Base-by-base conservation (phyloP, 441 rosid species). In the Eutrema salsugineum region DNA sequence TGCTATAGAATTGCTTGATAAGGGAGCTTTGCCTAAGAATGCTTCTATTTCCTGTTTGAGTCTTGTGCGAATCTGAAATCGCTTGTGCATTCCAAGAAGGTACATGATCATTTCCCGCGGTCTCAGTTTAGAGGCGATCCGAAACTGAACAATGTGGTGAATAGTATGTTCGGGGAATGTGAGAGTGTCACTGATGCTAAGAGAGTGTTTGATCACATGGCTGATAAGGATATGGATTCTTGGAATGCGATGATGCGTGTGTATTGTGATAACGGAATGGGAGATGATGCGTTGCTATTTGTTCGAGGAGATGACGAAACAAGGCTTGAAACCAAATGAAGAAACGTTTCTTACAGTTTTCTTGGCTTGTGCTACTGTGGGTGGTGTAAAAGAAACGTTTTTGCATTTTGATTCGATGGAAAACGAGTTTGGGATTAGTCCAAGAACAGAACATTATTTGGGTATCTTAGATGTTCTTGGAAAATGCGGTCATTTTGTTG, bases 151-250 rank as follows among this genome's bases (percentile, higher is more conserved):
- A 84, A 90, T 49, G 83, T 78, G 71, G 93, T 84, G 70, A 82
- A 88, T 75, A 80, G 80, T 70, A 91, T 91, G 97, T 94, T 82
- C 68, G 91, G 86, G 16, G 88, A 80, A 54, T 88, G 95, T 51
- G 80, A 43, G 15, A 82, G 95, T 73, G 84, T 88, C 82, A 87
- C 83, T 2, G 94, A 94, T 80, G 93, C 93, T 3, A 76, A 84
- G 69, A 90, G 99, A 79, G 99, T 90, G 51, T 91, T 91, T 59
- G 88, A 91, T 78, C 90, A 94, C 68, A 88, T 90, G 97, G 83
- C 81, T 1, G 86, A 84, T 62, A 91, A 87, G 80, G 75, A 89
- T 72, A 85, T 90, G 66, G 93, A 85, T 72, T 80, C 97, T 0
- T 91, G 99, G 97, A 94, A 90, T 86, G 74, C 84, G 85, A 85